These are phyloP conservation scores for Paramyrothecium sp. DNA, from an alignment of 2,329 filamentous ascomycete species.

Conservation along the genomic window DNA sequence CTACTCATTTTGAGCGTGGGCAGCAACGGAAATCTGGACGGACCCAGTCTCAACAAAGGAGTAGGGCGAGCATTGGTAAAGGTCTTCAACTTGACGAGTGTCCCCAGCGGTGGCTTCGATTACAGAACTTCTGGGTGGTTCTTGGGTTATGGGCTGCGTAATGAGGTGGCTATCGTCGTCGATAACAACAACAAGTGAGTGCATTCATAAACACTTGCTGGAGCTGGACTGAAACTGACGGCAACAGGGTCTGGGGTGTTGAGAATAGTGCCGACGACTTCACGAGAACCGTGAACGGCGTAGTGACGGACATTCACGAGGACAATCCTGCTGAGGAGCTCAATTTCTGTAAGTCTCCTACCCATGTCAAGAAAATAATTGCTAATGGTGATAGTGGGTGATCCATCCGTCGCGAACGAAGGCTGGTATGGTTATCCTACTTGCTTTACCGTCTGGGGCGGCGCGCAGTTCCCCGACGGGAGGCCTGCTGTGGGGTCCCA, in stretches of 20 bases:
- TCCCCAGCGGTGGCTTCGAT: conserved; percentile 31
- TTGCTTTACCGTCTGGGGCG: conserved; percentile 57
- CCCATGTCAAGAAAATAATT: not conserved
- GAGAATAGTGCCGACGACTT: conserved; percentile 54
- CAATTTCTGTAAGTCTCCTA: conserved; percentile 49
- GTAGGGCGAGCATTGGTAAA: conserved; percentile 35
- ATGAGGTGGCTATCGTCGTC: conserved; percentile 60
- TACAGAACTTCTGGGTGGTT: conserved; percentile 38
- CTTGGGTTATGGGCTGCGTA: conserved; percentile 49
- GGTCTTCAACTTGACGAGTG: conserved; percentile 37
- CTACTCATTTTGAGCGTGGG: conserved; percentile 36
- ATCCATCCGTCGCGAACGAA: conserved; percentile 23
- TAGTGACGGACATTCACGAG: conserved; percentile 48
- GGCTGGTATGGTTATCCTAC: conserved; percentile 58
- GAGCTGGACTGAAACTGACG: not conserved
- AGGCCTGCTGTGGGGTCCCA: conserved; percentile 29
- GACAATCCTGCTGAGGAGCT: conserved; percentile 66
- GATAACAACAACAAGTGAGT: conserved; percentile 33
- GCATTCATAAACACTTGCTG: not conserved
- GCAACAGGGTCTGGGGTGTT: conserved; percentile 47
- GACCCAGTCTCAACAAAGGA: conserved; percentile 24
- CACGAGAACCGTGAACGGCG: conserved; percentile 39
- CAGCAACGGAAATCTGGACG: conserved; percentile 37
- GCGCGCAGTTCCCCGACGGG: conserved; percentile 25
- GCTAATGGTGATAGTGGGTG: conserved; percentile 19